Evolutionary conservation across 2,329 filamentous ascomycete species (phyloP).

Genomic region (Tolypocladium inflatum): DNA sequence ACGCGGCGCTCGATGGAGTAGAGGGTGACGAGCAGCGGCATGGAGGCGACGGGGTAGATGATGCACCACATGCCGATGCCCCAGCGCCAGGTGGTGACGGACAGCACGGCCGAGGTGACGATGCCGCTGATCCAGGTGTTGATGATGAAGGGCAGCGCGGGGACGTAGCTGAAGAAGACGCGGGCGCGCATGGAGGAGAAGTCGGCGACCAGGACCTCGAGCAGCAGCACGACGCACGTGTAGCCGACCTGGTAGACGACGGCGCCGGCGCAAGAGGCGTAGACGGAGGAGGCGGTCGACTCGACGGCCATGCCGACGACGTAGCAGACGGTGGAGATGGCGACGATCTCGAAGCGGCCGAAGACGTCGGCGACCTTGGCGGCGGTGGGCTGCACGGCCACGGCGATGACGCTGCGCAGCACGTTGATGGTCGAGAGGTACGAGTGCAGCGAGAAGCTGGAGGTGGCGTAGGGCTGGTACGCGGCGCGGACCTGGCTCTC

Average conservation of each 20-base stretch:
- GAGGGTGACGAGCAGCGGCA: conserved; percentile 41
- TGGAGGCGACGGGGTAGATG: conserved; percentile 45
- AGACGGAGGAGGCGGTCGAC: conserved; percentile 35
- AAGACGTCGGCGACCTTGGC: conserved; percentile 56
- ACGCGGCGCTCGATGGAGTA: conserved; percentile 20
- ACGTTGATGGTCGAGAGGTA: conserved; percentile 50
- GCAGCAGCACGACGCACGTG: conserved; percentile 44
- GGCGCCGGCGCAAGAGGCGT: conserved; percentile 42
- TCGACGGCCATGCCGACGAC: conserved; percentile 44
- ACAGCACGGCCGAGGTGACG: conserved; percentile 40
- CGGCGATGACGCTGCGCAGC: conserved; percentile 48
- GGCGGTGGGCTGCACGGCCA: conserved; percentile 46
- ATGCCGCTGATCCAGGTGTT: conserved; percentile 57
- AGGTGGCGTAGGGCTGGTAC: conserved; percentile 47
- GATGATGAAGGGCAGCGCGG: conserved; percentile 46
- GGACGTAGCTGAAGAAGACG: conserved; percentile 54
- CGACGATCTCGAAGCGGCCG: conserved; percentile 49
- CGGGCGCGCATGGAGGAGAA: conserved; percentile 49
- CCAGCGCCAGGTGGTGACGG: conserved; percentile 46
- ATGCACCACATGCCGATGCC: conserved; percentile 56
- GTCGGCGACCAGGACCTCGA: conserved; percentile 53
- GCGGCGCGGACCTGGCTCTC: conserved; percentile 41
- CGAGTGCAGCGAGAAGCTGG: conserved; percentile 41
- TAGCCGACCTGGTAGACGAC: conserved; percentile 51
- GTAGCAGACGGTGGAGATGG: conserved; percentile 47